Conservation (phyloP, 345 rosid genomes). For the Adansonia digitata region DNA sequence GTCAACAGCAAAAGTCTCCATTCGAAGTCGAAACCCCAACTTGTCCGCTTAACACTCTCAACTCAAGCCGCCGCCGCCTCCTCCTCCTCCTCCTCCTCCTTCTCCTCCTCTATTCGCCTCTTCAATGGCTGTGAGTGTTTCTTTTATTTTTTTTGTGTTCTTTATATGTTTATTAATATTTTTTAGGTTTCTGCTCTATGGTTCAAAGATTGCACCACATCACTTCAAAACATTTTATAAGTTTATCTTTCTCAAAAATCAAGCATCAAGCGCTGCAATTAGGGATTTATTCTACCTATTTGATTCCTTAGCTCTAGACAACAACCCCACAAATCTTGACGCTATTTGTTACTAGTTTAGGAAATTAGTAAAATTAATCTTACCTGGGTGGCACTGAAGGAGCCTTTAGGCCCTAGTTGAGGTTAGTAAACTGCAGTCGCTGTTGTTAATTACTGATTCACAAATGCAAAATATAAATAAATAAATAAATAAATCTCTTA, state of each 20-base stretch:
- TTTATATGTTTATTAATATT: neutral
- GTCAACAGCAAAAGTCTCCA: no score
- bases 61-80: neutral
- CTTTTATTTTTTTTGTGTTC: neutral
- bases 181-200: neutral
- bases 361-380: neutral
- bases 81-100: neutral
- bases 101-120: neutral
- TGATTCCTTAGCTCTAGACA: neutral
- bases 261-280: neutral
- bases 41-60: neutral
- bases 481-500: no score
- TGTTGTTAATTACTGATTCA: no score
- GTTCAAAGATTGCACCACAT: neutral
- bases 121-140: slow-evolving; percentile 31
- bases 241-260: no score
- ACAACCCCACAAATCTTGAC: neutral
- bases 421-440: no score
- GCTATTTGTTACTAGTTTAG: neutral
- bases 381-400: no score
- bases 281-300: neutral
- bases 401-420: no score
- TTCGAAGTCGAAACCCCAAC: no score
- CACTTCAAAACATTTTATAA: no score
- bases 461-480: no score